Conservation (phyloP, 768 basidiomycete species). For the Lentinula sp. region DNA sequence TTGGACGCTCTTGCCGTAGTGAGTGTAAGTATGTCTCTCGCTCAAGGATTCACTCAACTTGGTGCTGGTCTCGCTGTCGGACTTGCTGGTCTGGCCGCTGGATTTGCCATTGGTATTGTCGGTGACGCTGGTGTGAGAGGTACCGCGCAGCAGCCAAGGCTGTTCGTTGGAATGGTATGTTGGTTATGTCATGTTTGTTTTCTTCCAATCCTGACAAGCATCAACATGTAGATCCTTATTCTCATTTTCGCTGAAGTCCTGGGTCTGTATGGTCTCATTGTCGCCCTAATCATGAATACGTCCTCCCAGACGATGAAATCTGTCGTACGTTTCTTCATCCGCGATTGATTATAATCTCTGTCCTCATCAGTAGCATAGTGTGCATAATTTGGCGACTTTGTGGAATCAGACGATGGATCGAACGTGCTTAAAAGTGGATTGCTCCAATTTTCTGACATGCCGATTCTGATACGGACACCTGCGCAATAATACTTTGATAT, state of each 20-base stretch:
- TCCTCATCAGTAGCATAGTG: neutral
- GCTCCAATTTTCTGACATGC: neutral
- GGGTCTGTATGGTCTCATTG: slow-evolving; percentile 92
- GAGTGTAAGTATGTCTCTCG: slow-evolving; percentile 74
- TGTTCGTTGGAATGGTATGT: slow-evolving; percentile 90
- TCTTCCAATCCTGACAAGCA: neutral
- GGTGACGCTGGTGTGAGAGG: slow-evolving; percentile 98
- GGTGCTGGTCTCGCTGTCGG: slow-evolving; percentile 92
- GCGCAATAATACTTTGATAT: neutral
- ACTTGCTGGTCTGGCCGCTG: slow-evolving; percentile 92
- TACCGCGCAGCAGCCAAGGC: slow-evolving; percentile 91
- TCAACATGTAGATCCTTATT: slow-evolving; percentile 70
- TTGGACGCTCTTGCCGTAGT: slow-evolving; percentile 36
- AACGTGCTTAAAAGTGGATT: neutral
- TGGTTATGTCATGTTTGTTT: neutral
- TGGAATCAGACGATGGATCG: neutral
- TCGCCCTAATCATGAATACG: slow-evolving; percentile 95
- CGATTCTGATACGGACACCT: neutral
- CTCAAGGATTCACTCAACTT: slow-evolving; percentile 89
- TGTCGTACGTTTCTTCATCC: neutral
- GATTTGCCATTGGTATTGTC: slow-evolving; percentile 97
- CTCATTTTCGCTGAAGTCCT: slow-evolving; percentile 96
- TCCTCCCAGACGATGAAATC: slow-evolving; percentile 35
- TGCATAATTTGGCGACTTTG: neutral
- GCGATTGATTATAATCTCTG: too few species aligned